These are phyloP conservation scores for Exophiala calicioides DNA, from an alignment of 2,329 filamentous ascomycete genomes.

Conservation along the genomic window DNA sequence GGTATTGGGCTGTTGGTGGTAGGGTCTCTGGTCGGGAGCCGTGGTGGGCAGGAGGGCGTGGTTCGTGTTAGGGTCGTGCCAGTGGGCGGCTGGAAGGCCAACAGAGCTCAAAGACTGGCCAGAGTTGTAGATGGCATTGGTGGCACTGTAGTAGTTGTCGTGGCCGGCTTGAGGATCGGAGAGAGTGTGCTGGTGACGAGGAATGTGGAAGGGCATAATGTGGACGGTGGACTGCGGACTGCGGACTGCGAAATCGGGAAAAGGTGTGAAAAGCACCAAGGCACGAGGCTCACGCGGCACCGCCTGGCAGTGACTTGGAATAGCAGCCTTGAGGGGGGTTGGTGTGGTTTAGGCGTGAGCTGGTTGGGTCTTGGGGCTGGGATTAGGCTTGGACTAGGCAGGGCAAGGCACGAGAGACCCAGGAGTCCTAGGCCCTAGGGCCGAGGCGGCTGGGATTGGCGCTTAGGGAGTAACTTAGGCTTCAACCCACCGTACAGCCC, in stretches of 20 bases:
- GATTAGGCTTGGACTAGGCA: no score
- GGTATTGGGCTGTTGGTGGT: slow-evolving; percentile 19
- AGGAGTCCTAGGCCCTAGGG: no score
- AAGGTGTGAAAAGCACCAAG: neutral
- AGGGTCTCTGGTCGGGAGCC: slow-evolving; percentile 22
- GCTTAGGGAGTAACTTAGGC: no score
- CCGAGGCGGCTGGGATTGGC: no score
- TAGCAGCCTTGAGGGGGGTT: no score
- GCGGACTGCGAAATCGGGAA: neutral
- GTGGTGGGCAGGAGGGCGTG: slow-evolving; percentile 20
- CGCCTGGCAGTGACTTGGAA: no score
- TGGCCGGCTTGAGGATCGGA: slow-evolving; percentile 25
- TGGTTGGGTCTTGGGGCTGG: no score
- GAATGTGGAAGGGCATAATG: slow-evolving; percentile 31
- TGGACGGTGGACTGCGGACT: neutral
- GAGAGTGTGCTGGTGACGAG: slow-evolving; percentile 27
- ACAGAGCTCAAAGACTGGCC: slow-evolving; percentile 51
- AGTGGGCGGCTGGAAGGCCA: slow-evolving; percentile 45
- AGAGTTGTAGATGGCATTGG: slow-evolving; percentile 46
- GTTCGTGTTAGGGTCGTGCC: slow-evolving; percentile 23
- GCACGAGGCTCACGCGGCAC: no score
- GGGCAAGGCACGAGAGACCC: no score
- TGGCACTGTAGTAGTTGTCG: slow-evolving; percentile 29
- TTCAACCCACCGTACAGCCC: no score
- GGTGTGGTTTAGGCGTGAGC: no score